These are phyloP conservation scores for Populus hybrid DNA, from an alignment of 441 rosid species.

Conservation along the genomic window DNA sequence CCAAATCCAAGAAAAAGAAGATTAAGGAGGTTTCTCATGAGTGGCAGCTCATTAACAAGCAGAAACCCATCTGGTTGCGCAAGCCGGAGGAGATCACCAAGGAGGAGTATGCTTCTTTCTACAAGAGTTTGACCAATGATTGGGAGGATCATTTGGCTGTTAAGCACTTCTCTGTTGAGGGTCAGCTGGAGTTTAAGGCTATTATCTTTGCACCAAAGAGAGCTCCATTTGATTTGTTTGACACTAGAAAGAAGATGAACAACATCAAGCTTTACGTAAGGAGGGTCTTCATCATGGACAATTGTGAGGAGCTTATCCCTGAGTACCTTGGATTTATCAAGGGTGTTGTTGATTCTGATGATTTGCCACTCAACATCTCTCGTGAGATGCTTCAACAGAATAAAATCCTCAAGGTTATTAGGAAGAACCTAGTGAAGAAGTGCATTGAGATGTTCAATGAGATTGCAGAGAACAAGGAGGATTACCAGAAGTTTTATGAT, in stretches of 20 bases:
- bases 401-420: constrained; percentile 86
- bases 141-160: constrained; percentile 92
- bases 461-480: constrained; percentile 92
- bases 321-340: constrained; percentile 77
- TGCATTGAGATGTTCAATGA: constrained; percentile 89
- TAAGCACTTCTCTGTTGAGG: constrained; percentile 42
- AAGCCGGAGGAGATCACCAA: constrained; percentile 82
- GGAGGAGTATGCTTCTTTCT: constrained; percentile 87
- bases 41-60: constrained; percentile 78
- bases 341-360: constrained; percentile 92
- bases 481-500: constrained; percentile 83
- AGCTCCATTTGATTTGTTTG: constrained; percentile 83
- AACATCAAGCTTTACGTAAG: constrained; percentile 88
- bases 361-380: constrained; percentile 85
- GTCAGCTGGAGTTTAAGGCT: constrained; percentile 75
- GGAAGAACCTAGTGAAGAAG: constrained; percentile 91
- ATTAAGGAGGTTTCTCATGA: constrained; percentile 74
- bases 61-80: constrained; percentile 91
- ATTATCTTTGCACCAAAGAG: constrained; percentile 63
- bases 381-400: constrained; percentile 87
- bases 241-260: constrained; percentile 82
- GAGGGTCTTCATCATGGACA: constrained; percentile 91
- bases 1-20: no score
- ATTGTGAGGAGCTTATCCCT: constrained; percentile 85
- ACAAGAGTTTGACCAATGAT: constrained; percentile 87